phyloP scores from a whole-genome alignment of 1,284 basidiomycete species.

The Sanguinoderma infundibulare region DNA sequence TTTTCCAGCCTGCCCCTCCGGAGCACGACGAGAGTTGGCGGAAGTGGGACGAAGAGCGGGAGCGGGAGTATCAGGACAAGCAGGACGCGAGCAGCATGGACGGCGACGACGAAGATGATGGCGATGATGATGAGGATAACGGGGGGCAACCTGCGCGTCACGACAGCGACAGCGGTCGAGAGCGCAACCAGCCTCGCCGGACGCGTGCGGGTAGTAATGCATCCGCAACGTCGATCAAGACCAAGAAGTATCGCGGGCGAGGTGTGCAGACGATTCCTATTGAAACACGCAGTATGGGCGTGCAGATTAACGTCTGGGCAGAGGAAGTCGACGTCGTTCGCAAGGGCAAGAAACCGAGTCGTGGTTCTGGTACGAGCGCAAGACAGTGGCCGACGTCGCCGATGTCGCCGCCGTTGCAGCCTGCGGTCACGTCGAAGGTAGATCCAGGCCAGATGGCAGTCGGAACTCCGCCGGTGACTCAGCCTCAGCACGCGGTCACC shows the following conservation, averaged over 20 bases:
- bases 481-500: slow-evolving; percentile 18
- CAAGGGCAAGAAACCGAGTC: slow-evolving; percentile 19
- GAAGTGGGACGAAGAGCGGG: slow-evolving; percentile 42
- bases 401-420: slow-evolving; percentile 26
- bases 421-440: slow-evolving; percentile 30
- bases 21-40: slow-evolving; percentile 50
- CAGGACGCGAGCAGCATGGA: slow-evolving; percentile 75
- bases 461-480: slow-evolving; percentile 22
- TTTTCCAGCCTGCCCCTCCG: slow-evolving; percentile 48
- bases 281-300: slow-evolving; percentile 52
- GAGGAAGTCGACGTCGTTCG: slow-evolving; percentile 19
- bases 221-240: slow-evolving; percentile 38
- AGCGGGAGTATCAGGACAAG: slow-evolving; percentile 53
- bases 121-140: slow-evolving; percentile 57
- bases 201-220: slow-evolving; percentile 37
- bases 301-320: slow-evolving; percentile 50
- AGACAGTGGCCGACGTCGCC: slow-evolving; percentile 21
- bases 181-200: slow-evolving; percentile 37
- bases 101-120: slow-evolving; percentile 83
- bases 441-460: slow-evolving; percentile 33
- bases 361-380: slow-evolving; percentile 10
- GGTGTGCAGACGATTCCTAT: slow-evolving; percentile 65
- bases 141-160: slow-evolving; percentile 37
- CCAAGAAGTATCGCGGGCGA: slow-evolving; percentile 57
- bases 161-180: slow-evolving; percentile 30